Percentiles rank a stretch among this genome's conserved stretches.
These are phyloP conservation scores for Pseudozyma hubeiensis DNA, from an alignment of 1,284 basidiomycete genomes.

Conservation along the genomic window DNA sequence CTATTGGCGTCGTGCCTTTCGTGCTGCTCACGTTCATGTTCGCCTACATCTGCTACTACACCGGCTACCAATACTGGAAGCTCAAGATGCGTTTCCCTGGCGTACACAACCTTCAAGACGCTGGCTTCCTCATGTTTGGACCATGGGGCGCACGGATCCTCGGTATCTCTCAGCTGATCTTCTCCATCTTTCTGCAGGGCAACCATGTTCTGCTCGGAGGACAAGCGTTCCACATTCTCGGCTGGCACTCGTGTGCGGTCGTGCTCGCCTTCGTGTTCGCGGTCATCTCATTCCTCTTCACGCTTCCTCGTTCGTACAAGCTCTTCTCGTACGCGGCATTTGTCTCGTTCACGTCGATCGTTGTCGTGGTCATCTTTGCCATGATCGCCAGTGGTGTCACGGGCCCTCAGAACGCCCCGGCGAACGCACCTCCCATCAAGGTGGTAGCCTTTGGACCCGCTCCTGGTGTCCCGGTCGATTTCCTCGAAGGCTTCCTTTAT, in stretches of 20 bases:
- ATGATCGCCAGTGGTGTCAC: conserved; percentile 61
- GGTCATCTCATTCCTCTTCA: conserved; percentile 59
- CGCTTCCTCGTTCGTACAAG: conserved; percentile 59
- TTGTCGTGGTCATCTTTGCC: conserved; percentile 56
- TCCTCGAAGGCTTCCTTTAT: conserved; percentile 55
- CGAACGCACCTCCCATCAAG: conserved; percentile 37
- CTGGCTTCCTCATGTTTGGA: conserved; percentile 60
- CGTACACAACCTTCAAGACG: conserved; percentile 59
- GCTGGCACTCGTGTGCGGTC: conserved; percentile 57
- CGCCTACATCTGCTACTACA: conserved; percentile 52
- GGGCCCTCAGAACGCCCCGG: conserved; percentile 47
- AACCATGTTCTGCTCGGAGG: conserved; percentile 60
- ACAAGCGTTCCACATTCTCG: conserved; percentile 55
- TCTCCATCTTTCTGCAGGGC: conserved; percentile 57
- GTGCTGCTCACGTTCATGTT: conserved; percentile 55
- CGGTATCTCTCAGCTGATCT: conserved; percentile 45
- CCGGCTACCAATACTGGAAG: conserved; percentile 53
- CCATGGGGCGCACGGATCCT: conserved; percentile 45
- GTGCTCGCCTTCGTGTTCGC: conserved; percentile 53
- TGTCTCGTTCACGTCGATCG: conserved; percentile 60
- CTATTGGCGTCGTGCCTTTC: conserved; percentile 59
- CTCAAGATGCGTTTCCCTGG: conserved; percentile 60
- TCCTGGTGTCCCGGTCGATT: conserved; percentile 43
- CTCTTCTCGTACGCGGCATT: conserved; percentile 55
- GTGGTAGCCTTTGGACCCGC: conserved; percentile 55